These are phyloP conservation scores for Colletotrichum liriopes DNA, from an alignment of 2,329 filamentous ascomycete genomes.

Conservation along the genomic window DNA sequence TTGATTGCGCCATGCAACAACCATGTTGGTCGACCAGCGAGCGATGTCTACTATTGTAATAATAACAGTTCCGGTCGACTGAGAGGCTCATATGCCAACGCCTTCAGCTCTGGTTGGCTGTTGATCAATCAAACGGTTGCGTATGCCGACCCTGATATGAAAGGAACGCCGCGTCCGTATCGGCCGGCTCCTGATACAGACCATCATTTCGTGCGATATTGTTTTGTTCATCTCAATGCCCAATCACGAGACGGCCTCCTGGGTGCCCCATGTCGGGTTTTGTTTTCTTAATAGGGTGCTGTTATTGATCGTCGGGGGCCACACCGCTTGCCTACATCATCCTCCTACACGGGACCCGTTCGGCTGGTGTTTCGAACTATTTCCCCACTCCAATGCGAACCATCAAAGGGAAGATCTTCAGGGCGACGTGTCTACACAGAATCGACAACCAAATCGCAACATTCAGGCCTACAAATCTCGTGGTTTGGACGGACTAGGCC, in stretches of 20 bases:
- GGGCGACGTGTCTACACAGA: background rate
- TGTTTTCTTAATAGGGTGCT: slow-evolving; percentile 32
- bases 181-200: slow-evolving; percentile 32
- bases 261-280: slow-evolving; percentile 1
- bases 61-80: background rate
- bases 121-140: slow-evolving; percentile 6
- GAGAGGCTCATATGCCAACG: slow-evolving; percentile 4
- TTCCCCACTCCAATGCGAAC: slow-evolving; percentile 22
- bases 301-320: slow-evolving; percentile 16
- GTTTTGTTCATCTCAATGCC: slow-evolving; percentile 18
- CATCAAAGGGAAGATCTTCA: slow-evolving; percentile 23
- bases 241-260: slow-evolving; percentile 25
- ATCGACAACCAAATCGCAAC: background rate
- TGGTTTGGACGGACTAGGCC: too few species aligned
- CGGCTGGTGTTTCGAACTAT: slow-evolving; percentile 19
- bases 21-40: background rate
- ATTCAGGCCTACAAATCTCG: background rate
- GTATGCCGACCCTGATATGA: slow-evolving; percentile 16
- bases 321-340: slow-evolving; percentile 25
- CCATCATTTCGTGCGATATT: slow-evolving; percentile 41
- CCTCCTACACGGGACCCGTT: slow-evolving; percentile 3
- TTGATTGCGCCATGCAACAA: slow-evolving; percentile 24
- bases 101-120: background rate
- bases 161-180: slow-evolving; percentile 8
- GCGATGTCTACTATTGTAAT: background rate